phyloP scores from a whole-genome alignment of 306 rosid species.

The Glycine latifolia region DNA sequence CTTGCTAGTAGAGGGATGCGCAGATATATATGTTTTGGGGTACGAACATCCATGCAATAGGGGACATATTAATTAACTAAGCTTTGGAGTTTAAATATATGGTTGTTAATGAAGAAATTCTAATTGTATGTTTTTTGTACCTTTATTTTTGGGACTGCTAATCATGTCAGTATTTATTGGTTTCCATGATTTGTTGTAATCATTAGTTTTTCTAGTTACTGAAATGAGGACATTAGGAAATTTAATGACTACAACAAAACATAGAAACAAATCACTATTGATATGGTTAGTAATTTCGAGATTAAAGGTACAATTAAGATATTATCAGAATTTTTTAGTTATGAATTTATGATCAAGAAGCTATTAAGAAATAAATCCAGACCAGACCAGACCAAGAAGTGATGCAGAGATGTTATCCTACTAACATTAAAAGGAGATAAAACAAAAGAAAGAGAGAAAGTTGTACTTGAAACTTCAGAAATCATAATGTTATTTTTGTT shows the following conservation, averaged over 20 bases:
- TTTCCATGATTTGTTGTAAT: neutral
- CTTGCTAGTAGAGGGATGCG: constrained; percentile 77
- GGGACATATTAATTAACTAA: constrained; percentile 4
- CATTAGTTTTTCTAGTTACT: neutral
- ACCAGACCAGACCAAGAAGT: constrained; percentile 13
- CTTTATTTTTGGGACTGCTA: too few species aligned
- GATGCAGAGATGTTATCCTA: neutral
- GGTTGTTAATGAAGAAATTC: too few species aligned
- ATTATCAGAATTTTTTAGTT: neutral
- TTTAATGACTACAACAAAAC: neutral
- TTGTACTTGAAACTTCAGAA: constrained; percentile 11
- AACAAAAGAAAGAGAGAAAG: neutral
- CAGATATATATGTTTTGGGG: constrained; percentile 93
- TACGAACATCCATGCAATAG: constrained; percentile 39
- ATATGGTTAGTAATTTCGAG: neutral
- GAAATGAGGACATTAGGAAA: neutral
- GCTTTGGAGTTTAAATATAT: neutral
- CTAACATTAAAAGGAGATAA: too few species aligned
- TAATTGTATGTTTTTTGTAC: too few species aligned
- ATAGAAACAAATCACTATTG: neutral
- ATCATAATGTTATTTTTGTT: neutral
- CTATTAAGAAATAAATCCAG: neutral
- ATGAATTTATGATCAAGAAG: neutral
- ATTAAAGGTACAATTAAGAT: neutral
- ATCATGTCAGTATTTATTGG: too few species aligned